Conservation (phyloP, 1,284 basidiomycete species). For the Cryptococcus sp. region DNA sequence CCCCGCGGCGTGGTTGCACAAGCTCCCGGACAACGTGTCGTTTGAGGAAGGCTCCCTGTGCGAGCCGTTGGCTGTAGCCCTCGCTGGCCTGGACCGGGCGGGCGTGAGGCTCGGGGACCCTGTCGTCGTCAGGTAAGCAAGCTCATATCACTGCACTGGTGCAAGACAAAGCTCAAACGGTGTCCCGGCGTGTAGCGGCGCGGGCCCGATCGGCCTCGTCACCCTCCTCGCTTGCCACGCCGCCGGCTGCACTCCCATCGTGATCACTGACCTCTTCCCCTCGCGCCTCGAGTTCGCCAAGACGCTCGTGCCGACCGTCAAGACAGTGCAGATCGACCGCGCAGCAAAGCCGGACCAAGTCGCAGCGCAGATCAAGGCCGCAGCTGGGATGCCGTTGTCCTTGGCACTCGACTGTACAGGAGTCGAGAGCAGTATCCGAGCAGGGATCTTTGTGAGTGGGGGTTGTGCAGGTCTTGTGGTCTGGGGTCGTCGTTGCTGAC, state of each 20-base stretch:
- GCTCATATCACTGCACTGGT: not conserved
- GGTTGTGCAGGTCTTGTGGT: too few relatives aligned
- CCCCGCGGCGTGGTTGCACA: slow-evolving; percentile 57
- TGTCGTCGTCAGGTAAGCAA: slow-evolving; percentile 50
- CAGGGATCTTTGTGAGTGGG: slow-evolving; percentile 63
- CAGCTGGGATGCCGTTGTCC: slow-evolving; percentile 38
- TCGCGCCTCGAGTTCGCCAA: slow-evolving; percentile 56
- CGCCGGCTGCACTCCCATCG: slow-evolving; percentile 56
- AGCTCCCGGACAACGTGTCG: slow-evolving; percentile 52
- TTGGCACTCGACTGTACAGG: slow-evolving; percentile 61
- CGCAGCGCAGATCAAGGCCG: slow-evolving; percentile 41
- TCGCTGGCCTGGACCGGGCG: slow-evolving; percentile 56
- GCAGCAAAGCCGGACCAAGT: slow-evolving; percentile 37
- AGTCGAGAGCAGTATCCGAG: slow-evolving; percentile 80
- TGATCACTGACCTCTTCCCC: slow-evolving; percentile 55
- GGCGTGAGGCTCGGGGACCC: slow-evolving; percentile 53
- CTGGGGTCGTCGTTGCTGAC: not conserved
- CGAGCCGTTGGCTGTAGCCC: slow-evolving; percentile 55
- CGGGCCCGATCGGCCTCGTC: slow-evolving; percentile 56
- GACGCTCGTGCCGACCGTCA: slow-evolving; percentile 52
- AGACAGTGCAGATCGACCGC: slow-evolving; percentile 47
- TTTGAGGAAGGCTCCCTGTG: slow-evolving; percentile 56
- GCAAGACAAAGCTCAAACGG: not conserved
- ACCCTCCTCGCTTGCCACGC: slow-evolving; percentile 55
- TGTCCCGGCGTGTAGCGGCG: slow-evolving; percentile 36